Conservation (phyloP, 2,329 filamentous ascomycete genomes). For the Trematosphaeria pertusa region DNA sequence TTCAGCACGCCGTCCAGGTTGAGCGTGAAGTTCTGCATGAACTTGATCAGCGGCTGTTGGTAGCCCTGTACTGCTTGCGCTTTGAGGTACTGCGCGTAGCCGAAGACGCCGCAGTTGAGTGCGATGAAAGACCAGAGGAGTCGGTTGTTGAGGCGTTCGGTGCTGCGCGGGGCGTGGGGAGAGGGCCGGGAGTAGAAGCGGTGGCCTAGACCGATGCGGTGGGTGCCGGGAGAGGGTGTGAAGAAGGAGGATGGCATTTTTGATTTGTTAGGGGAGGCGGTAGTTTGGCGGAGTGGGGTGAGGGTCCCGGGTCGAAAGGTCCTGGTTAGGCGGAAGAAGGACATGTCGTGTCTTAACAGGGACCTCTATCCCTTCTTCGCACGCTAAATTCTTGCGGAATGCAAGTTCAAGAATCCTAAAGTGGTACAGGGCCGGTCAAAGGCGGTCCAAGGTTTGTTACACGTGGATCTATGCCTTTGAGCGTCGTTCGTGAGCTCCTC, state of each 20-base stretch:
- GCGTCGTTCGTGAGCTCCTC: too few species aligned
- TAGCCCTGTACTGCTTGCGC: slow-evolving; percentile 29
- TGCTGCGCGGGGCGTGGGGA: not conserved
- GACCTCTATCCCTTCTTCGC: too few species aligned
- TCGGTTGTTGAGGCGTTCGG: slow-evolving; percentile 15
- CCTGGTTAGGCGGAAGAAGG: slow-evolving; percentile 20
- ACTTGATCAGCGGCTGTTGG: slow-evolving; percentile 15
- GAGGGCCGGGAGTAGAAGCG: slow-evolving; percentile 13
- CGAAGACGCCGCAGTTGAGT: slow-evolving; percentile 50
- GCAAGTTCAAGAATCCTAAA: too few species aligned
- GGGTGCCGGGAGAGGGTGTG: slow-evolving; percentile 16
- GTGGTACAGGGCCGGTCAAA: too few species aligned
- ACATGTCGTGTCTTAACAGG: too few species aligned
- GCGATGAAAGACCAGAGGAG: slow-evolving; percentile 48
- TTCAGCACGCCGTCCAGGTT: slow-evolving; percentile 32
- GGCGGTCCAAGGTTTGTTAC: too few species aligned
- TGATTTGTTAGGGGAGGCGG: not conserved
- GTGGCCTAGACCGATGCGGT: slow-evolving; percentile 12
- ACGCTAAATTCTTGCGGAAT: too few species aligned
- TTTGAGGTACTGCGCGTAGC: slow-evolving; percentile 44
- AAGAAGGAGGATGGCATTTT: slow-evolving; percentile 28
- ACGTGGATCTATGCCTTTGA: too few species aligned
- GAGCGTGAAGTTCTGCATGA: slow-evolving; percentile 43
- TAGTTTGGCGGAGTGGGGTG: not conserved
- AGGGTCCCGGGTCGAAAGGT: slow-evolving; percentile 14